Evolutionary conservation across 768 basidiomycete species (phyloP), one percentile per base, ranked within the genome.

Genomic region (Lyophyllum decastes): DNA sequence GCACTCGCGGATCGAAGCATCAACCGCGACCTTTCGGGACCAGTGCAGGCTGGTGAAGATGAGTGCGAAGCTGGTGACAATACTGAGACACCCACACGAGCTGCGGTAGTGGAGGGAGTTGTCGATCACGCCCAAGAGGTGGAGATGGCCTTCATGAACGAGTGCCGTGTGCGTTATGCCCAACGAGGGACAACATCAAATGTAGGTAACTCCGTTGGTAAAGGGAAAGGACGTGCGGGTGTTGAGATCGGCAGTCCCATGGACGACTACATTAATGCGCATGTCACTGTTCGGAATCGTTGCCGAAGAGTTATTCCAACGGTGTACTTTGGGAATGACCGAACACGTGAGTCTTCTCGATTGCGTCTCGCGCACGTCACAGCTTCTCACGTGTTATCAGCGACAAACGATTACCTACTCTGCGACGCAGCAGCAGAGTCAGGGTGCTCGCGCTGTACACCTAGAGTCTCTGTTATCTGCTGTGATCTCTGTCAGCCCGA

Each of bases 261-360:
- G 54, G 59, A 60, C 27, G 49, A 60, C 44, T 56, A 52, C 34
- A 50, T 60, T 24, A 60, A 60, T 49, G 50, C 26, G 14, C 43
- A 33, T 33, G 12, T 12, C 33, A 6, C 50, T 16, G 27, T 40
- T 16, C 34, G 4, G 11, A 21, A 22, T 21, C 25, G 5, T 10
- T 60, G 59, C 35, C 46, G 44, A 35, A 35, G 43, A 19, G 45
- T 12, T 1, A n/a, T 52, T 0, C 35, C 54, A 54, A 60, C 22
- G 38, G 51, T 14, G 25, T 25, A 27, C 27, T 30, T n/a, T n/a
- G n/a, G n/a, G n/a, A n/a, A n/a, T n/a, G n/a, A n/a, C n/a, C n/a
- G n/a, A n/a, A n/a, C n/a, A 35, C 26, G 54, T 56, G 45, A 27
- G 52, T 40, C 17, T 44, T 10, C 21, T n/a, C n/a, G n/a, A n/a